Evolutionary conservation across 331 rosid species (phyloP).

Genomic region (Malus hybrid): DNA sequence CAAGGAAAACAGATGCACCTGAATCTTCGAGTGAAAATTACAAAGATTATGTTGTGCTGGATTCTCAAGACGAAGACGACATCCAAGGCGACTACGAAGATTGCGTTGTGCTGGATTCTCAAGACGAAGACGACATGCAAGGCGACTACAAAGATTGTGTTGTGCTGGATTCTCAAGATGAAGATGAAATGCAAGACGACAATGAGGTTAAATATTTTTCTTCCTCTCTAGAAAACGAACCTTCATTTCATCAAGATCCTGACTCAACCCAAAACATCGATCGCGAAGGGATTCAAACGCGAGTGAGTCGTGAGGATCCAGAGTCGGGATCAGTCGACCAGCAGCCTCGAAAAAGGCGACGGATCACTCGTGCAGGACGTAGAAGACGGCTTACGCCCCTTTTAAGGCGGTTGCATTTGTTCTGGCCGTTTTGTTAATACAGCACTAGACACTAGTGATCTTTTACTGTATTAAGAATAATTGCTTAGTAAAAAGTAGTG

Average conservation of each 20-base stretch:
- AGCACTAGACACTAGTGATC: too few species aligned
- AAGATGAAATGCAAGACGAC: slow-evolving; percentile 15
- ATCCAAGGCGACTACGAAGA: slow-evolving; percentile 6
- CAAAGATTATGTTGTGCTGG: slow-evolving; percentile 34
- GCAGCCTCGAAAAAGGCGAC: slow-evolving; percentile 30
- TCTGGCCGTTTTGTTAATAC: neutral
- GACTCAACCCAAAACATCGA: slow-evolving; percentile 15
- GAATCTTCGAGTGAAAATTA: slow-evolving; percentile 26
- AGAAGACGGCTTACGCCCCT: slow-evolving; percentile 1
- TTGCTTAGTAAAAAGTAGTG: too few species aligned
- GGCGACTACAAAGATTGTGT: slow-evolving; percentile 17
- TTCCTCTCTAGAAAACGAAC: slow-evolving; percentile 8
- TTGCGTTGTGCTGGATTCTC: slow-evolving; percentile 50
- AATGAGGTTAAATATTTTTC: neutral
- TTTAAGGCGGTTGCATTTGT: neutral
- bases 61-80: slow-evolving; percentile 42
- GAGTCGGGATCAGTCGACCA: slow-evolving; percentile 7
- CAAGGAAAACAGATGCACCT: slow-evolving; percentile 15
- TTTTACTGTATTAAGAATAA: too few species aligned
- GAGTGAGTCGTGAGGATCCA: slow-evolving; percentile 9
- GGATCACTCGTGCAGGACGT: slow-evolving; percentile 5
- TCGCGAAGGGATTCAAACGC: slow-evolving; percentile 19
- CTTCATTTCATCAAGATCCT: neutral
- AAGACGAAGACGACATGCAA: slow-evolving; percentile 24
- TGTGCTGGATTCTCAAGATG: slow-evolving; percentile 53